phyloP scores from a whole-genome alignment of 1,284 basidiomycete genomes.

The Sutorius eximius region DNA sequence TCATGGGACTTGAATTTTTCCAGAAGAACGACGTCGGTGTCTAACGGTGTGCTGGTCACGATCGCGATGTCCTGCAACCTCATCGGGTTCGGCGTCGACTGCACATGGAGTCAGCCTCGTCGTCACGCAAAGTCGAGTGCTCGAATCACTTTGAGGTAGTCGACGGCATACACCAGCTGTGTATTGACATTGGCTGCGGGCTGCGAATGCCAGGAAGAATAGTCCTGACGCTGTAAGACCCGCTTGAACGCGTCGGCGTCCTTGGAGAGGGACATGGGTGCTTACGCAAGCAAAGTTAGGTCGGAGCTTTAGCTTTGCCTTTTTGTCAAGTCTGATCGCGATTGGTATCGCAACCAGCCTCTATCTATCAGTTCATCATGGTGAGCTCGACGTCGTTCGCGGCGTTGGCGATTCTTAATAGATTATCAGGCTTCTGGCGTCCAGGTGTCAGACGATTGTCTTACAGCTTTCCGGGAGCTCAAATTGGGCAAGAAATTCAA shows the following conservation, averaged over 20 bases:
- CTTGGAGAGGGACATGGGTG: constrained; percentile 55
- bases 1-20: constrained; percentile 83
- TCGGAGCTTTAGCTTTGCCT: constrained; percentile 28
- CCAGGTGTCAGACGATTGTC: constrained; percentile 57
- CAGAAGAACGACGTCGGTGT: constrained; percentile 68
- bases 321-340: constrained; percentile 27
- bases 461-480: constrained; percentile 69
- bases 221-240: constrained; percentile 61
- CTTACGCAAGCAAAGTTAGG: constrained; percentile 31
- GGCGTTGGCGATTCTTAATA: neutral
- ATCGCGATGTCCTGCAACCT: constrained; percentile 84
- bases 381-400: constrained; percentile 14
- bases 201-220: constrained; percentile 79
- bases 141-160: constrained; percentile 65
- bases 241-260: constrained; percentile 69
- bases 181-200: constrained; percentile 84
- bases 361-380: constrained; percentile 27
- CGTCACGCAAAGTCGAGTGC: constrained; percentile 3
- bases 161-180: constrained; percentile 82
- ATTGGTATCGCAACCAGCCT: constrained; percentile 27
- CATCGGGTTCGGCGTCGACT: constrained; percentile 78
- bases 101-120: constrained; percentile 12
- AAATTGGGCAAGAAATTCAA: constrained; percentile 84
- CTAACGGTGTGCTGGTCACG: constrained; percentile 71
- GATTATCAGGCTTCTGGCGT: constrained; percentile 78